phyloP scores from a whole-genome alignment of 2,329 filamentous ascomycete species.

The Exophiala bonariae region DNA sequence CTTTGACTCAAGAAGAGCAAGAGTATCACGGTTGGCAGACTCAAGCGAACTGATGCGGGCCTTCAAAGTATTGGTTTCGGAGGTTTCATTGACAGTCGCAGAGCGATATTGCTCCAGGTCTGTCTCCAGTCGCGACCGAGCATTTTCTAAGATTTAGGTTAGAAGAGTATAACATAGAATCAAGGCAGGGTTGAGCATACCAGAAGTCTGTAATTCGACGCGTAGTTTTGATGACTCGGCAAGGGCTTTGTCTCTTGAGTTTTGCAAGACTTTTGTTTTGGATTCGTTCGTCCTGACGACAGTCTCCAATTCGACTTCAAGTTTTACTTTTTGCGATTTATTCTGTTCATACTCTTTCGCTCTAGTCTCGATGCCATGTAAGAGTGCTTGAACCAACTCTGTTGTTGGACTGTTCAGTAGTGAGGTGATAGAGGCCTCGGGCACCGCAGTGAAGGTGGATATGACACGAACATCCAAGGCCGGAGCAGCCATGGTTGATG shows the following conservation, averaged over 20 bases:
- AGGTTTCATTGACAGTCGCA: constrained; percentile 64
- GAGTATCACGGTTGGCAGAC: constrained; percentile 85
- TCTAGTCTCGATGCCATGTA: constrained; percentile 73
- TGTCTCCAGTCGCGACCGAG: constrained; percentile 72
- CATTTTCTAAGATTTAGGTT: constrained; percentile 61
- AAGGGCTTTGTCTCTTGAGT: constrained; percentile 76
- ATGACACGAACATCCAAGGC: constrained; percentile 61
- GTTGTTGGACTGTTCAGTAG: constrained; percentile 64
- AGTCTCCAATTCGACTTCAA: constrained; percentile 92
- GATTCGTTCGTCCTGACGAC: constrained; percentile 80
- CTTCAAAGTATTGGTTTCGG: constrained; percentile 72
- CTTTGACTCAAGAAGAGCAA: constrained; percentile 87
- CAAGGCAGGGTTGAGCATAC: constrained; percentile 49
- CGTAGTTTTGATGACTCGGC: constrained; percentile 81
- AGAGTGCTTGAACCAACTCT: constrained; percentile 73
- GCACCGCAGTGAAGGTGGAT: constrained; percentile 58
- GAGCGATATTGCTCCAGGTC: constrained; percentile 79
- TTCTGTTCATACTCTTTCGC: constrained; percentile 80
- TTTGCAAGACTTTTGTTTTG: constrained; percentile 78
- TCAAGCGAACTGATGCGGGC: constrained; percentile 85
- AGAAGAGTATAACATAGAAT: constrained; percentile 8
- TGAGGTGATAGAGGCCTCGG: constrained; percentile 56
- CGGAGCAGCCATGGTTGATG: constrained; percentile 37
- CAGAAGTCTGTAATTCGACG: constrained; percentile 78
- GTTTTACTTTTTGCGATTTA: constrained; percentile 81